Base-by-base conservation (phyloP, 352 stramenopile genomes). In the Vaucheria bursata region DNA sequence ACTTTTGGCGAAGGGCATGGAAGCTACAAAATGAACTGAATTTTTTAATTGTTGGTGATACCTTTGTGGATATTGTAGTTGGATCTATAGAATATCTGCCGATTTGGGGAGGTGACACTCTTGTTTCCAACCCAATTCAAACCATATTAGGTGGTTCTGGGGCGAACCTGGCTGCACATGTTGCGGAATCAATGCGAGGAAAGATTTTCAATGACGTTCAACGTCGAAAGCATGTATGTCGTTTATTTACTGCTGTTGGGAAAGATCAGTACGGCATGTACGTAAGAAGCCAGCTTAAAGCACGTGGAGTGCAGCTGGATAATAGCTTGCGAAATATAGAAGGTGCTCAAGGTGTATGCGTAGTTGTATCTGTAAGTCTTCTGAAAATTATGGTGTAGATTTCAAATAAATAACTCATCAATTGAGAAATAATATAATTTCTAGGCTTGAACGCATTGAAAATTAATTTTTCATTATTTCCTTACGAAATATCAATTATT, bases 291-390 rank as follows among this genome's bases (percentile, higher is more conserved):
- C 45, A 59, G 45, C 45, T 59, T 12, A 12, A 59, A 59, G 45
- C 45, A 25, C 45, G 59, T 8, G 18, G 18, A 34, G 4, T 69
- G 34, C 5, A 6, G 59, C 34, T 69, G 59, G 4, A 69, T 34
- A 38, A 4, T 34, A 4, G 34, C 29, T 4, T 18, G 33, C 29
- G 18, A 69, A 4, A 38, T 5, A 29, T 29, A 18, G 29, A 29
- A 18, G 59, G 4, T 38, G 59, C 4, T 69, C 59, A 69, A 38
- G 59, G 4, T 34, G 18, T 29, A 34, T 69, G 59, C 59, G 6
- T 69, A 8, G 59, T 69, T 4, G 4, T 69, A 69, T 69, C 59
- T 34, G 59, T 69, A 69, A 69, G 59, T 50, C 39, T n/a, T n/a
- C n/a, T n/a, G n/a, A n/a, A n/a, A n/a, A n/a, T n/a, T n/a, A n/a